Evolutionary conservation across 306 rosid species (phyloP).

Genomic region (Rubus idaeus): DNA sequence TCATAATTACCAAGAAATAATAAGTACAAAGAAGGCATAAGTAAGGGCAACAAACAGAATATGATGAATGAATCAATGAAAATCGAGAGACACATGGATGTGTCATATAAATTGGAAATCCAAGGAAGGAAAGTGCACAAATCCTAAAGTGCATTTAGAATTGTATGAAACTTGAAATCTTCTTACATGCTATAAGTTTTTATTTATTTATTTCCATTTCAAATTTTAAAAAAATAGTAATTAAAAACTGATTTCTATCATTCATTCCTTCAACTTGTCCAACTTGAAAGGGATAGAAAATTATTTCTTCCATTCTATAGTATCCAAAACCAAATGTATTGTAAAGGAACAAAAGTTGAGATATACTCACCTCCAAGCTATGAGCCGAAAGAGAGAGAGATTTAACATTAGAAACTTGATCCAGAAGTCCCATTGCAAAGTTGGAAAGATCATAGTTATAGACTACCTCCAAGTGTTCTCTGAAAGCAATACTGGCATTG

Average conservation of each 20-base stretch:
- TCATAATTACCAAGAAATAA: neutral
- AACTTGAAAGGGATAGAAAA: neutral
- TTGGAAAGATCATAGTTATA: neutral
- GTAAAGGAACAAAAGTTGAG: neutral
- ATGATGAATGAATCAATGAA: neutral
- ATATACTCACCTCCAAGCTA: neutral
- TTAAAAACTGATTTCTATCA: neutral
- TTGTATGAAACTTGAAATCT: no score
- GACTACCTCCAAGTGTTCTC: no score
- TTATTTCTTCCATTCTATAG: neutral
- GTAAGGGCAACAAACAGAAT: neutral
- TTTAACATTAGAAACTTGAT: neutral
- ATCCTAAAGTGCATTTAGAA: no score
- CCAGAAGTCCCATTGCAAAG: neutral
- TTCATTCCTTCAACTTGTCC: neutral
- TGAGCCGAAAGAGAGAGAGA: neutral
- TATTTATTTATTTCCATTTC: neutral
- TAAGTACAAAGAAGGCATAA: neutral
- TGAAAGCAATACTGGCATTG: no score
- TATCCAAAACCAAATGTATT: neutral
- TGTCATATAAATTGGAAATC: neutral
- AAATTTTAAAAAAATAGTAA: neutral
- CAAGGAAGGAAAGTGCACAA: neutral
- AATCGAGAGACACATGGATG: neutral
- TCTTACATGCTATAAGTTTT: no score